phyloP scores from a whole-genome alignment of 2,329 filamentous ascomycete species.

The Akanthomyces lecanii region DNA sequence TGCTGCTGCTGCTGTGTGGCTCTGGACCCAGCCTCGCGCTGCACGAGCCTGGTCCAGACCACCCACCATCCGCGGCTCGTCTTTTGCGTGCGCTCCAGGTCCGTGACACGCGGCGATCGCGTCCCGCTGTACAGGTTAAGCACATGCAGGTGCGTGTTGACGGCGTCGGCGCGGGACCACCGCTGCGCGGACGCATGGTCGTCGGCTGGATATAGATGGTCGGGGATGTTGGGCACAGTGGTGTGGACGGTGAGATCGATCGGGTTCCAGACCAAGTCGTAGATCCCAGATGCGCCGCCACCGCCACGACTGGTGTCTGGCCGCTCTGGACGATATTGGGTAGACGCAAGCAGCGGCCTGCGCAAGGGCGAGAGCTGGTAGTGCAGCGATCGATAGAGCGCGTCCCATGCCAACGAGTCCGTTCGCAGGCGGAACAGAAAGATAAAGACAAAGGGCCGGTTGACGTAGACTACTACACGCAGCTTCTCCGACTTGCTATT shows the following conservation, averaged over 20 bases:
- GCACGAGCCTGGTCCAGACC: constrained; percentile 57
- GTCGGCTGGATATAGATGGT: constrained; percentile 29
- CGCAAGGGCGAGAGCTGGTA: constrained; percentile 56
- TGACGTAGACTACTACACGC: constrained; percentile 68
- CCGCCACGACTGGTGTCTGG: constrained; percentile 35
- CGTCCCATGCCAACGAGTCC: constrained; percentile 51
- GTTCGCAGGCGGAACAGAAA: constrained; percentile 63
- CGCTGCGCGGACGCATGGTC: constrained; percentile 24
- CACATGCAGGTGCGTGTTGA: constrained; percentile 62
- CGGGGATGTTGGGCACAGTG: constrained; percentile 64
- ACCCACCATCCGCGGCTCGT: constrained; percentile 67
- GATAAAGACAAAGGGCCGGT: constrained; percentile 71
- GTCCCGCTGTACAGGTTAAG: constrained; percentile 51
- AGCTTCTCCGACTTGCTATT: constrained; percentile 53
- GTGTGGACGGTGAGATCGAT: constrained; percentile 52
- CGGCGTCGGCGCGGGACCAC: constrained; percentile 60
- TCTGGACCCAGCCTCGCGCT: constrained; percentile 19
- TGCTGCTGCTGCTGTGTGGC: constrained; percentile 17
- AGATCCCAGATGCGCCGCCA: constrained; percentile 42
- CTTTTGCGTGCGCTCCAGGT: constrained; percentile 60
- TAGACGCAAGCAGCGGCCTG: constrained; percentile 53
- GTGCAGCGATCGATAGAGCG: constrained; percentile 56
- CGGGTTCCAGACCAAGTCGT: constrained; percentile 61
- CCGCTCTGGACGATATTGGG: constrained; percentile 51
- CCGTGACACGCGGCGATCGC: constrained; percentile 34